Conservation (phyloP, 202 grass and related monocot genomes). For the Schoenoplectus tabernaemontani region DNA sequence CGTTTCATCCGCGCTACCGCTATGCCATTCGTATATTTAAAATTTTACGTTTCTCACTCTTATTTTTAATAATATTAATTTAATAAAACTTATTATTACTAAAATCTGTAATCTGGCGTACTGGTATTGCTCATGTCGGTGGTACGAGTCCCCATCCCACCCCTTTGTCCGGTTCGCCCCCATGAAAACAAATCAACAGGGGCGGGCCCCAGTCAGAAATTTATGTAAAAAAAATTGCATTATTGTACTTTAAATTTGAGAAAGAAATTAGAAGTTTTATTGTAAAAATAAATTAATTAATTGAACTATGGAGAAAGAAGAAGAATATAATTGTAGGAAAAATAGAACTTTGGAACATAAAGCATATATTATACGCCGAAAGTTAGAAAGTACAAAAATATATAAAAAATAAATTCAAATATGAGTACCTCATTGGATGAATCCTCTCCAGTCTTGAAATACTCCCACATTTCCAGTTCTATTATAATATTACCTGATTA, state of each 20-base stretch:
- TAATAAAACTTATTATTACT: too few relatives aligned
- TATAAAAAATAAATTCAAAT: too few relatives aligned
- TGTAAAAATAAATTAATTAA: neutral
- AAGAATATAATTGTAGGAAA: neutral
- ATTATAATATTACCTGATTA: neutral
- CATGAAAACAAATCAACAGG: too few relatives aligned
- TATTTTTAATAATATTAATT: too few relatives aligned
- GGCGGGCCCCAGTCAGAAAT: too few relatives aligned
- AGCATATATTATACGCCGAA: neutral
- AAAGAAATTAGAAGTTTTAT: neutral
- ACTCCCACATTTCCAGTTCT: too few relatives aligned
- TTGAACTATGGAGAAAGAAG: neutral
- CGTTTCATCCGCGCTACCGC: too few relatives aligned
- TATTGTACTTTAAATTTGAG: neutral
- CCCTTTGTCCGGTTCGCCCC: conserved; percentile 46
- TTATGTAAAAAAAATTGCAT: too few relatives aligned
- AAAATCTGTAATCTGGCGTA: conserved; percentile 17
- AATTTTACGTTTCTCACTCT: too few relatives aligned
- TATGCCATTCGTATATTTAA: too few relatives aligned
- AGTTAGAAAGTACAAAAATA: neutral
- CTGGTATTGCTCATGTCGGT: conserved; percentile 61
- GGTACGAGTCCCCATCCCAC: conserved; percentile 71
- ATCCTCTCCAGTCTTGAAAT: too few relatives aligned
- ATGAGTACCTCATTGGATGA: too few relatives aligned
- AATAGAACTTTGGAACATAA: neutral